Evolutionary conservation across 495 filamentous ascomycete genomes (phyloP).

Genomic region (Aspergillus asperescens): DNA sequence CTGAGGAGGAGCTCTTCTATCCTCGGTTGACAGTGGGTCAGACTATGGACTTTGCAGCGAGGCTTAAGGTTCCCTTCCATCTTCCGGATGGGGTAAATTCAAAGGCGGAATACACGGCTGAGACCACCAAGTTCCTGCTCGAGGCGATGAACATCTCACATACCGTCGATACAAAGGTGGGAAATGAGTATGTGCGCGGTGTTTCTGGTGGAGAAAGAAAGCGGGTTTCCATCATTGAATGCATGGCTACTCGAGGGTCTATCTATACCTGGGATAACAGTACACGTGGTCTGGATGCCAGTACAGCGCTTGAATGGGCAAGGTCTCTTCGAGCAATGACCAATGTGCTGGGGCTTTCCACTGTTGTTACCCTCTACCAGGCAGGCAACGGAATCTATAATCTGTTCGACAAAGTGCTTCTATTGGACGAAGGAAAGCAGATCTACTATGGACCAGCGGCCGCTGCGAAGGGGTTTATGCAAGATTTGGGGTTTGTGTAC

Average conservation of each 20-base stretch:
- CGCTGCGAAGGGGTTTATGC: slow-evolving; percentile 62
- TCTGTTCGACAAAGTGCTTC: slow-evolving; percentile 61
- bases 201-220: slow-evolving; percentile 82
- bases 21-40: slow-evolving; percentile 64
- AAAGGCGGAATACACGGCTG: slow-evolving; percentile 45
- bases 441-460: slow-evolving; percentile 56
- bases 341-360: slow-evolving; percentile 40
- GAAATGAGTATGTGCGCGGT: slow-evolving; percentile 72
- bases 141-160: slow-evolving; percentile 72
- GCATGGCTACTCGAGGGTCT: slow-evolving; percentile 56
- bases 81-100: slow-evolving; percentile 36
- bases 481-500: slow-evolving; percentile 57
- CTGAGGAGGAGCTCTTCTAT: slow-evolving; percentile 69
- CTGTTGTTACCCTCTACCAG: slow-evolving; percentile 54
- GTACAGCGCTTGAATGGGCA: slow-evolving; percentile 53
- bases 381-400: slow-evolving; percentile 60
- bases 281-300: slow-evolving; percentile 57
- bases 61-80: slow-evolving; percentile 37
- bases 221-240: slow-evolving; percentile 64
- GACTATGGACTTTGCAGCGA: slow-evolving; percentile 63
- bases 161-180: slow-evolving; percentile 73
- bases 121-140: slow-evolving; percentile 62
- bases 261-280: slow-evolving; percentile 61
- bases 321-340: slow-evolving; percentile 46
- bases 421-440: slow-evolving; percentile 59